Base-by-base conservation (phyloP, 169 alveolate species). In the Neospora caninum region DNA sequence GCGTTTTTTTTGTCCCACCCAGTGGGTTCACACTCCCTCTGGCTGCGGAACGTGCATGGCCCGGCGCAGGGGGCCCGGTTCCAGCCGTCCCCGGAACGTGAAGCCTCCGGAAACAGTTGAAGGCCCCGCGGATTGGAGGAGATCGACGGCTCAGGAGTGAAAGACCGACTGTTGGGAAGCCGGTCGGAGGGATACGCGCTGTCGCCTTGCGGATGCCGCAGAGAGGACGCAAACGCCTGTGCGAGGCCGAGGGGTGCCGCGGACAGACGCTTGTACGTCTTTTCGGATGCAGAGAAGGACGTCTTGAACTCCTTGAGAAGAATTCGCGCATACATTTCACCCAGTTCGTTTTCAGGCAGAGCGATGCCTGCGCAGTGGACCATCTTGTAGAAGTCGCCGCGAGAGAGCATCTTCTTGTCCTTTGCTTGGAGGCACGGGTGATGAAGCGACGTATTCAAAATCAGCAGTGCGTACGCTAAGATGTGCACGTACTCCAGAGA, bases 391-490 rank as follows among this genome's bases (percentile, higher is more conserved):
- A 82, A 82, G 89, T 29, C 41, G 67, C 69, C 89, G 54, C 89
- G 89, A 0, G 69, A 41, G 36, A 82, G 64, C n/a, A 45, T 69
- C 89, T 82, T 39, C 27, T 53, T 82, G 89, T 45, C 45, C 27
- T 45, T 39, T 69, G 73, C 1, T 27, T 82, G 13, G 53, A 82
- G 64, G 10, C 38, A 6, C 20, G 89, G 89, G 36, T 82, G 41
- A 36, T 82, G 89, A 69, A 82, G 67, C 38, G 89, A 39, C 39
- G 89, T 82, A 38, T 82, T 82, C 69, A 82, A 7, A 39, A 82
- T 39, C 69, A 82, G 69, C 29, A 82, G 69, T 36, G 89, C 89
- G 45, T 82, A 82, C 58, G 45, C 39, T 38, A 82, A 27, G 36
- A 82, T 53, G 89, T 82, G 89, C 69, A 82, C 69, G 25, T n/a